Evolutionary conservation across 352 stramenopile species (phyloP), one percentile per base, ranked within the genome.

Genomic region (Phytophthora brassicae): DNA sequence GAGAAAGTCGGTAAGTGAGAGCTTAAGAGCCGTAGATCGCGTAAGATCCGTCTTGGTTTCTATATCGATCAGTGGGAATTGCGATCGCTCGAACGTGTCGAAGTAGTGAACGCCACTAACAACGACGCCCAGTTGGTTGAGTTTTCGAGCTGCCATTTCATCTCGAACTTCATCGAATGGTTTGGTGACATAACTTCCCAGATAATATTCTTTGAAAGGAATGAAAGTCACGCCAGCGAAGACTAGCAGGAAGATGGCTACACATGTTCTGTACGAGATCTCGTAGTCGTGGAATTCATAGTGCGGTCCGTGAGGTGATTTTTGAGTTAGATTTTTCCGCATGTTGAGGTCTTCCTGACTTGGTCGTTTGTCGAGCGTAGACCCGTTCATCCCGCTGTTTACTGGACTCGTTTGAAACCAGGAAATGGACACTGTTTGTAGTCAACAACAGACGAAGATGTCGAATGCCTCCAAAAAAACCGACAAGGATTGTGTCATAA

Each of bases 81-180:
- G 49, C 0, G 57, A 23, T 2, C 60, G 71, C 3, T 60, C 52
- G 36, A 77, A 79, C 12, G 68, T 76, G 53, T 75, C 68, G 28
- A 68, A 74, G 35, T 69, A 74, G 55, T 80, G 72, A 9, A 75
- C 51, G 0, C 62, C 60, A 24, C 66, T 75, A 20, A 67, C 73
- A 29, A 75, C 54, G 24, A 72, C 50, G 16, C 52, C 60, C 22
- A 80, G 47, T 42, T 64, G 54, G 38, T 70, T 65, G 22, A 75
- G 62, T 51, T 74, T 70, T 14, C 69, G 54, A 7, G 61, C 69
- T 13, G 63, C 72, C 17, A 58, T 51, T 22, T 76, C 62, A 41
- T 81, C 70, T 9, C 72, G 53, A 22, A 81, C 59, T 58, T 81
- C 72, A 28, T 75, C 66, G 45, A 81, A 81, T 6, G 60, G 54